Evolutionary conservation across 208 protist species (phyloP), one percentile per base, ranked within the genome.

Genomic region (Crithidia brevicula): DNA sequence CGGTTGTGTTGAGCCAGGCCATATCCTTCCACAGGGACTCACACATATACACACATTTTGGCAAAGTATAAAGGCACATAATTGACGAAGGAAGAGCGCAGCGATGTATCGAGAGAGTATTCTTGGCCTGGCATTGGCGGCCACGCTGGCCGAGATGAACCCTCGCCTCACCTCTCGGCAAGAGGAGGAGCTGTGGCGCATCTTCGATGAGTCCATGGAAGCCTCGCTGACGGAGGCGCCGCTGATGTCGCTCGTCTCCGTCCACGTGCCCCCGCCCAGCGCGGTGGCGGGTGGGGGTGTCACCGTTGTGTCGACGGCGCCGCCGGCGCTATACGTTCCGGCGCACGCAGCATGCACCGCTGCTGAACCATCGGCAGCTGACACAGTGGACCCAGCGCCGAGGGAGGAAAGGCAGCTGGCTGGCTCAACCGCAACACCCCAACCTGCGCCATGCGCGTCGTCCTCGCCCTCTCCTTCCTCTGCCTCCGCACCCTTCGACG

Each of bases 61-160:
- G 4, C 11, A 60, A 36, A 28, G 13, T 23, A n/a, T 18, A 40
- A 10, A 59, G 20, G 0, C 33, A 38, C 28, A 7, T n/a, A n/a
- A n/a, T n/a, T n/a, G n/a, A n/a, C n/a, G n/a, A n/a, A n/a, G n/a
- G n/a, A n/a, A n/a, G n/a, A n/a, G n/a, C 8, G 18, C 22, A 1
- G 33, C 18, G 6, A 96, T 96, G 91, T 94, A 94, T 61, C 86
- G 88, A 28, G 77, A 93, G 31, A 90, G 58, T 25, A 56, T 96
- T 28, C 45, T 91, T 4, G 91, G 86, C 13, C 40, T 84, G 8
- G 88, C 91, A 5, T 73, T 96, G 34, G 80, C 68, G n/a, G 70
- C 83, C 33, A 83, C 91, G 13, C 70, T 96, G 36, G 74, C 75
- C 2, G 88, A 96, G 74, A 47, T 94, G 10, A 56, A 74, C n/a